Percentiles rank a stretch among this genome's conserved stretches.
Evolutionary conservation across 768 basidiomycete species (phyloP).

Genomic region (Auriscalpium orientale): DNA sequence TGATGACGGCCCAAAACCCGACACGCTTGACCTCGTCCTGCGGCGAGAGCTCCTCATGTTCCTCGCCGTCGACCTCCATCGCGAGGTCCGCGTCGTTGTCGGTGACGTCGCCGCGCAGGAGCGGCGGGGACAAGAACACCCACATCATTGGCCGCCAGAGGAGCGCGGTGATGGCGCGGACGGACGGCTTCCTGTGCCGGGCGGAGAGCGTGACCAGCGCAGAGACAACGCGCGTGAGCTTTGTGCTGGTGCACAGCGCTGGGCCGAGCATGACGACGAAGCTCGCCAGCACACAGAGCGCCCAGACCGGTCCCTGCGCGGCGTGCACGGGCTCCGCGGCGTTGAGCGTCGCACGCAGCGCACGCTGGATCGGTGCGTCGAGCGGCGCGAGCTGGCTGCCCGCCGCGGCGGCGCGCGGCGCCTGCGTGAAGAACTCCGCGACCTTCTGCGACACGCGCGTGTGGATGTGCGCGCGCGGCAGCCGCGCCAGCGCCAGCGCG

Average conservation of each 20-base stretch:
- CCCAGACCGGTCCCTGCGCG: constrained; percentile 78
- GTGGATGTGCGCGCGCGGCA: constrained; percentile 43
- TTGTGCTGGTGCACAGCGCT: constrained; percentile 36
- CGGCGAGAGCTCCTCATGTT: constrained; percentile 20
- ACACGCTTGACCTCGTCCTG: constrained; percentile 16
- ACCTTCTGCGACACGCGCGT: constrained; percentile 44
- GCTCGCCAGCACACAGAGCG: constrained; percentile 54
- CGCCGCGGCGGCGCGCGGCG: no score
- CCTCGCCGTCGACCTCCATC: constrained; percentile 15
- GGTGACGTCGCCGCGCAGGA: constrained; percentile 16
- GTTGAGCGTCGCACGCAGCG: constrained; percentile 55
- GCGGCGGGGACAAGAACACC: constrained; percentile 55
- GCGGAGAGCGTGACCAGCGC: constrained; percentile 47
- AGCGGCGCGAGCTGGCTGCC: constrained; percentile 10
- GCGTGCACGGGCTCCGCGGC: constrained; percentile 48
- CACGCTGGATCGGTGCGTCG: constrained; percentile 54
- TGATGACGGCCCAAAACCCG: constrained; percentile 42
- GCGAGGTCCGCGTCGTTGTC: constrained; percentile 22
- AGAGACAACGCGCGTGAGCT: constrained; percentile 38
- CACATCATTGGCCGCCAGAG: constrained; percentile 62
- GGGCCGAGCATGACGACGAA: constrained; percentile 63
- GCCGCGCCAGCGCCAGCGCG: constrained; percentile 41
- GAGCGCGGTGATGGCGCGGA: constrained; percentile 53
- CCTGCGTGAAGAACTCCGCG: constrained; percentile 36
- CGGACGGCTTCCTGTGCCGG: constrained; percentile 54